Evolutionary conservation across 805 yeast species (phyloP), one percentile per base, ranked within the genome.

Genomic region (Pichia scutulata): DNA sequence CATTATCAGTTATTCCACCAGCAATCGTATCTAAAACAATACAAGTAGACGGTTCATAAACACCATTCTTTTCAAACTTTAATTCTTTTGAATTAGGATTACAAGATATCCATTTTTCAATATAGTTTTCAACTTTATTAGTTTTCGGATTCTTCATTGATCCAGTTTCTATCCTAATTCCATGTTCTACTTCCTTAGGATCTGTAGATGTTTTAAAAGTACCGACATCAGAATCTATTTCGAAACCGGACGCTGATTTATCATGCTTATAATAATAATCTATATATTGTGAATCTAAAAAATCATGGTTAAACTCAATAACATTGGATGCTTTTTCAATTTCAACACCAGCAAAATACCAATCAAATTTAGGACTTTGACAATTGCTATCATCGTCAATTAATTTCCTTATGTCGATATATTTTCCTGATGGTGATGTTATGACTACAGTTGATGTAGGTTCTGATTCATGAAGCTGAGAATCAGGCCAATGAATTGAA

Each of bases 301-400:
- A 62, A 12, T 67, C 67, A 55, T 74, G 76, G 28, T 67, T 59
- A 57, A 76, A 77, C 55, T 65, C 62, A 13, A 74, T 61, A 44
- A 60, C 63, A 41, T 60, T 63, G 12, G 70, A 70, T n/a, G 30
- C 13, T 42, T 72, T 57, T 4, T 65, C 62, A 16, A 65, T 65
- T 46, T 77, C 78, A 1, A 60, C 61, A 2, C 87, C 86, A 5
- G 75, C 74, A 63, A 79, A 75, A 1, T 74, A 78, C 83, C 84
- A 78, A 57, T 81, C 81, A 55, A 78, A 78, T 22, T 21, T 47
- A n/a, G n/a, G n/a, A n/a, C n/a, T n/a, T n/a, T n/a, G n/a, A n/a
- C n/a, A n/a, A n/a, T n/a, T n/a, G n/a, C n/a, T n/a, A 13, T 46
- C 46, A 2, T 13, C 18, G 22, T 19, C 26, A n/a, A 19, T 68